phyloP scores from a whole-genome alignment of 208 protist genomes.

The Wallacemonas collosoma region DNA sequence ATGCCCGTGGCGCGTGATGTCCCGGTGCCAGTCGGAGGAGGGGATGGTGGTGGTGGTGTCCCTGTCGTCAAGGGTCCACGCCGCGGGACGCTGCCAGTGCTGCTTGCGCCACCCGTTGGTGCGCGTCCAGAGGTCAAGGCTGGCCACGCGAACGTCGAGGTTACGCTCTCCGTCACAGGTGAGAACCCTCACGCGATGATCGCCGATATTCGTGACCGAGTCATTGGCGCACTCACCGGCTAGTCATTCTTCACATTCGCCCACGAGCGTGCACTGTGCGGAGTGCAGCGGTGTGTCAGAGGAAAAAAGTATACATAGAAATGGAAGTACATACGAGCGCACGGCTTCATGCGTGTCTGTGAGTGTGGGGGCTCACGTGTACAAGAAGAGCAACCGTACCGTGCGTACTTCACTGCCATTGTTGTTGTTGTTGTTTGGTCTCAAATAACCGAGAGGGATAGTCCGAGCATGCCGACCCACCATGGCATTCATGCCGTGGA shows the following conservation, averaged over 20 bases:
- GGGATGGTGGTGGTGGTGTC: constrained; percentile 5
- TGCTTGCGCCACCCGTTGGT: constrained; percentile 7
- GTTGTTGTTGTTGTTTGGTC: too few relatives aligned
- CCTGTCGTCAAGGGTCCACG: background rate
- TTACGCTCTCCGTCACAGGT: constrained; percentile 1
- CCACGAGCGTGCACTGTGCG: background rate
- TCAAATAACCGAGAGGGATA: too few relatives aligned
- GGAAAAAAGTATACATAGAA: constrained; percentile 2
- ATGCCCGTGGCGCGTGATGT: constrained; percentile 16
- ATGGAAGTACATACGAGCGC: too few relatives aligned
- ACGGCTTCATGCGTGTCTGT: too few relatives aligned
- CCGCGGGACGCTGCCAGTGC: constrained; percentile 2
- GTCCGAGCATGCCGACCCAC: too few relatives aligned
- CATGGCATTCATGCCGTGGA: too few relatives aligned
- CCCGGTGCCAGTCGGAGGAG: constrained; percentile 7
- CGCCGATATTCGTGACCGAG: constrained; percentile 8
- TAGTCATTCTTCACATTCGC: background rate
- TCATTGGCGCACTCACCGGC: constrained; percentile 5
- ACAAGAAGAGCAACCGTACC: too few relatives aligned
- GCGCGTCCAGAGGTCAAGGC: constrained; percentile 4
- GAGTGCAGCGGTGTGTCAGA: background rate
- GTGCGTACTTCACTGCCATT: too few relatives aligned
- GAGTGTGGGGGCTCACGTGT: too few relatives aligned
- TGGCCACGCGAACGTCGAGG: background rate
- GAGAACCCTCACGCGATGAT: constrained; percentile 6